Conservation (phyloP, 116 monocot species). For the Cymodocea nodosa region DNA sequence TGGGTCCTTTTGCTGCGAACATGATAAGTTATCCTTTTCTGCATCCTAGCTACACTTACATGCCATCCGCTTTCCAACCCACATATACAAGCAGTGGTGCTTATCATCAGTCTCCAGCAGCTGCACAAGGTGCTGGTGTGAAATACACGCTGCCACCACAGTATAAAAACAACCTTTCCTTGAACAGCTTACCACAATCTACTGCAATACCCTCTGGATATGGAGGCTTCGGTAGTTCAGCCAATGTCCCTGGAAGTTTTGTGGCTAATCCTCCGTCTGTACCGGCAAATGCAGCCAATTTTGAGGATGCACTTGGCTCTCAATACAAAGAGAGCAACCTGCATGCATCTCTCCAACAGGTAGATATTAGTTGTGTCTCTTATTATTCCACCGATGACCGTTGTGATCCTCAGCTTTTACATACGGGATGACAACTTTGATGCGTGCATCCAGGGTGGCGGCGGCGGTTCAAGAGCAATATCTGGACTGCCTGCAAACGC, state of each 20-base stretch:
- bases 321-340: conserved; percentile 71
- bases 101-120: conserved; percentile 66
- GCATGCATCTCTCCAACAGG: conserved; percentile 57
- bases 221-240: conserved; percentile 56
- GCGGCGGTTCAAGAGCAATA: conserved; percentile 41
- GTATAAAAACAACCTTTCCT: conserved; percentile 57
- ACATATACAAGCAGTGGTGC: conserved; percentile 48
- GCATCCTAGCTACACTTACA: conserved; percentile 63
- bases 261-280: conserved; percentile 34
- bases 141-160: conserved; percentile 82
- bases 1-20: conserved; percentile 61
- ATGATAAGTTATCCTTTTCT: conserved; percentile 80
- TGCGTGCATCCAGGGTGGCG: conserved; percentile 59
- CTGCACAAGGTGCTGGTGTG: conserved; percentile 31
- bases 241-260: conserved; percentile 55
- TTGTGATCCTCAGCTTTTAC: not conserved
- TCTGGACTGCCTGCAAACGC: conserved; percentile 54
- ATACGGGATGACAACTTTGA: conserved; percentile 57
- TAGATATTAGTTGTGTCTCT: conserved; percentile 1
- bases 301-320: conserved; percentile 53
- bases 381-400: not conserved
- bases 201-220: conserved; percentile 48
- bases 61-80: conserved; percentile 77
- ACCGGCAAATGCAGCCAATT: conserved; percentile 34
- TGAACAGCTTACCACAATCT: conserved; percentile 52